Percentiles rank a stretch among this genome's conserved stretches.
Conservation (phyloP, 2,329 filamentous ascomycete genomes). For the Xenoacremonium recifei region DNA sequence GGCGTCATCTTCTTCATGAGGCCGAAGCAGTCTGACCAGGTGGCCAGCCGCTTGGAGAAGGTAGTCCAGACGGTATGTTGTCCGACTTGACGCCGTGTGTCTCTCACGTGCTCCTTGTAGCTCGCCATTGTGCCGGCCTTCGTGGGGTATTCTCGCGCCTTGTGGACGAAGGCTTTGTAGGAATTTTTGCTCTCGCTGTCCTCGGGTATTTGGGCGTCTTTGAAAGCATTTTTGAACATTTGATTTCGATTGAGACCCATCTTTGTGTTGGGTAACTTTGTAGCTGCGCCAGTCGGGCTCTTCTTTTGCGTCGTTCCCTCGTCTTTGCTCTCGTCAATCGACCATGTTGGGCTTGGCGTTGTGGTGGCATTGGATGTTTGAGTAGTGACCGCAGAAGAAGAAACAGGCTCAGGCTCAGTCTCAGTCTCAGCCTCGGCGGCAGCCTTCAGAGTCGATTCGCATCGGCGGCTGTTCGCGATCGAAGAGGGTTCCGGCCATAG, state of each 20-base stretch:
- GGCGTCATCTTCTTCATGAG: constrained; percentile 38
- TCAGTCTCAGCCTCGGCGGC: background rate
- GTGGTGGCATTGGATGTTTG: no score
- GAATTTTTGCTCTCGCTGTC: constrained; percentile 18
- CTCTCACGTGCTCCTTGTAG: constrained; percentile 13
- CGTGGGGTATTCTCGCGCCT: constrained; percentile 28
- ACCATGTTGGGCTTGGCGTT: no score
- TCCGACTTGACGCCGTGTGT: constrained; percentile 35
- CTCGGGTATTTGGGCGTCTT: constrained; percentile 16
- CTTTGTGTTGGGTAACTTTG: no score
- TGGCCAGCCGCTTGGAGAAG: constrained; percentile 26
- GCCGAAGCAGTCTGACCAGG: constrained; percentile 41
- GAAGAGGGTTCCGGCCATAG: constrained; percentile 7
- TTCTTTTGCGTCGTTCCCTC: constrained; percentile 7
- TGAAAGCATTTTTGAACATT: constrained; percentile 29
- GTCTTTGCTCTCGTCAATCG: background rate
- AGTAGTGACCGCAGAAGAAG: background rate
- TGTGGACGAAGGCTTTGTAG: constrained; percentile 27
- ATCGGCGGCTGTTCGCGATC: constrained; percentile 7
- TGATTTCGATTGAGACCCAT: constrained; percentile 19
- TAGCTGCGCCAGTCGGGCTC: no score
- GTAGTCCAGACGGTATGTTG: constrained; percentile 33
- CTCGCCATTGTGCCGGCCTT: constrained; percentile 21
- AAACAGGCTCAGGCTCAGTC: background rate
- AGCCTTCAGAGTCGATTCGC: constrained; percentile 18